Evolutionary conservation across 164 flowering plant genomes (phyloP).

Genomic region (Kalanchoe fedtschenkoi): DNA sequence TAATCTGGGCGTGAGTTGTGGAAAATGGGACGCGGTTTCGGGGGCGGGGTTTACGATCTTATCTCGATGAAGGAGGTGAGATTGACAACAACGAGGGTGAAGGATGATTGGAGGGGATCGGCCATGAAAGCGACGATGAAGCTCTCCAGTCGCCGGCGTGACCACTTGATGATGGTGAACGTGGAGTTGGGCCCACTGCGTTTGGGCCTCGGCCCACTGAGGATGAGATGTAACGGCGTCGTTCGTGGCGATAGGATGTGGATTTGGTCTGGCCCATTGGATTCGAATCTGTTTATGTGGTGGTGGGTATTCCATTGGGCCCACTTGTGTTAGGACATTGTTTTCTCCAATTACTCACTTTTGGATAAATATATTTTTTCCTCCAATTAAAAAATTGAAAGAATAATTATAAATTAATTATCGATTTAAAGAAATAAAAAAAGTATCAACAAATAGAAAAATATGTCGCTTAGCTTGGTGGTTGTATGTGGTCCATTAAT

Average conservation of each 20-base stretch:
- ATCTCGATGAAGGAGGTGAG: background rate
- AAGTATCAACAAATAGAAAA: too few species aligned
- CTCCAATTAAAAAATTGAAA: too few species aligned
- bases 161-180: background rate
- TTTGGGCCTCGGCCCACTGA: too few species aligned
- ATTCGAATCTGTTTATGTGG: background rate
- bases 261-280: background rate
- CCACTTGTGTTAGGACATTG: too few species aligned
- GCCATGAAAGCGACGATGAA: background rate
- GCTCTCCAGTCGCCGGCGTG: constrained; percentile 3
- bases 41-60: background rate
- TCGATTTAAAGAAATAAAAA: too few species aligned
- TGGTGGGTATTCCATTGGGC: too few species aligned
- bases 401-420: too few species aligned
- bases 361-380: too few species aligned
- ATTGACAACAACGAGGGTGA: background rate
- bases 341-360: too few species aligned
- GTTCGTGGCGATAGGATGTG: background rate
- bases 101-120: background rate
- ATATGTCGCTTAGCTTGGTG: too few species aligned
- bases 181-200: background rate
- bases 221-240: too few species aligned
- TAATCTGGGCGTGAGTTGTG: background rate
- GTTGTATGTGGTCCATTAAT: too few species aligned
- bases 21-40: background rate